Evolutionary conservation across 176 grass and related monocot genomes (phyloP), one percentile per base, ranked within the genome.

Genomic region (Musa acuminata): DNA sequence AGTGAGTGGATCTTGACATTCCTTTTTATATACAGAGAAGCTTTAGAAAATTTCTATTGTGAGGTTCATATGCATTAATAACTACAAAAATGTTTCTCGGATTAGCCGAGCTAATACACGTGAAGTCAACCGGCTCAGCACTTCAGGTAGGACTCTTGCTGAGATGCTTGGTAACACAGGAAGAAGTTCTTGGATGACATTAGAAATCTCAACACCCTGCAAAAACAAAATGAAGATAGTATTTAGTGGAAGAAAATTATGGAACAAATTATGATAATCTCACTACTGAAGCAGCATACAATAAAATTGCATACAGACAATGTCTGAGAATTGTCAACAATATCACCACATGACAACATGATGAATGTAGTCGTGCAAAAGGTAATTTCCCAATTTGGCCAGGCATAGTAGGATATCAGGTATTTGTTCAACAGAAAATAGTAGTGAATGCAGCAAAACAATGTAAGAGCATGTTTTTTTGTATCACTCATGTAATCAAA

Each of bases 111-210:
- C 90, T 69, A 98, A 85, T 43, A 93, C 81, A 49, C 94, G 79
- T 1, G 87, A 91, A 58, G 90, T 89, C 68, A 98, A 86, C 81
- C 94, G 84, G 78, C 51, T 90, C 74, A 89, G 68, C 62, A 98
- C 79, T 51, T 98, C 94, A 0, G 94, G 94, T 59, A 98, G 85
- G 74, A 93, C 77, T 69, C 85, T 98, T 49, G 87, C 92, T 23
- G 94, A 91, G 72, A 98, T 98, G 72, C 90, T 78, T 0, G 94
- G 94, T 70, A 98, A 73, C 71, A 98, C 69, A 19, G 90, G 94
- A 69, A 98, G 78, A 73, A 98, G 84, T 72, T 93, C 94, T 93
- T 82, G 90, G 22, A 98, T 75, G 26, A 87, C 49, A 73, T 90
- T 82, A 14, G 72, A 65, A 17, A 93, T 13, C 80, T 93, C 87